Evolutionary conservation across 176 grass and related monocot genomes (phyloP).

Genomic region (Carex parvula): DNA sequence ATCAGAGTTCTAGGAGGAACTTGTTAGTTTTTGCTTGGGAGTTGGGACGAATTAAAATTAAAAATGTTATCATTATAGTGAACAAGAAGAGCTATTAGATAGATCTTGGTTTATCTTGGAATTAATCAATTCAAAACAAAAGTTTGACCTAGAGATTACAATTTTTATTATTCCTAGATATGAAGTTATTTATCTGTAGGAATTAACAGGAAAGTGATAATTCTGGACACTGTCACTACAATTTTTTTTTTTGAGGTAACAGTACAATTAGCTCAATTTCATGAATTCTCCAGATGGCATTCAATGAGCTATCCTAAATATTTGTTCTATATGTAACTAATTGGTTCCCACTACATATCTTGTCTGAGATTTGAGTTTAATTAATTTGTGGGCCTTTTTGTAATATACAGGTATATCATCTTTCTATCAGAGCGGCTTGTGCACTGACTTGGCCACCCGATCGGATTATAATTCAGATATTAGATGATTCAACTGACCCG

Average conservation of each 20-base stretch:
- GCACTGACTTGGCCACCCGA: slow-evolving; percentile 65
- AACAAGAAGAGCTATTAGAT: background rate
- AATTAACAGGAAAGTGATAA: background rate
- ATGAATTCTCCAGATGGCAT: slow-evolving; percentile 11
- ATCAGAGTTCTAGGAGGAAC: background rate
- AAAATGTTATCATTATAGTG: background rate
- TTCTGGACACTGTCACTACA: background rate
- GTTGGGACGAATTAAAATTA: background rate
- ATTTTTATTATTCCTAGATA: background rate
- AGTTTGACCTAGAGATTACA: background rate
- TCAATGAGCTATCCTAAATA: background rate
- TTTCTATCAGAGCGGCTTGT: slow-evolving; percentile 60
- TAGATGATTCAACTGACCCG: slow-evolving; percentile 73
- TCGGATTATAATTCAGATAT: slow-evolving; percentile 69
- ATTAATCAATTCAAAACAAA: background rate
- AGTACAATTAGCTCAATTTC: background rate
- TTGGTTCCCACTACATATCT: slow-evolving; percentile 21
- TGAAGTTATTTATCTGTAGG: background rate
- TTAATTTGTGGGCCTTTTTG: slow-evolving; percentile 4
- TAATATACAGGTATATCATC: slow-evolving; percentile 58
- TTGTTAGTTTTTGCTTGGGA: background rate
- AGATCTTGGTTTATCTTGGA: background rate
- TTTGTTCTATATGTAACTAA: slow-evolving; percentile 1
- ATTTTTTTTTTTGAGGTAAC: background rate
- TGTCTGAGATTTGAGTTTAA: slow-evolving; percentile 8